Base-by-base conservation (phyloP, 768 basidiomycete genomes). In the Brasilioporus rufonigricans region DNA sequence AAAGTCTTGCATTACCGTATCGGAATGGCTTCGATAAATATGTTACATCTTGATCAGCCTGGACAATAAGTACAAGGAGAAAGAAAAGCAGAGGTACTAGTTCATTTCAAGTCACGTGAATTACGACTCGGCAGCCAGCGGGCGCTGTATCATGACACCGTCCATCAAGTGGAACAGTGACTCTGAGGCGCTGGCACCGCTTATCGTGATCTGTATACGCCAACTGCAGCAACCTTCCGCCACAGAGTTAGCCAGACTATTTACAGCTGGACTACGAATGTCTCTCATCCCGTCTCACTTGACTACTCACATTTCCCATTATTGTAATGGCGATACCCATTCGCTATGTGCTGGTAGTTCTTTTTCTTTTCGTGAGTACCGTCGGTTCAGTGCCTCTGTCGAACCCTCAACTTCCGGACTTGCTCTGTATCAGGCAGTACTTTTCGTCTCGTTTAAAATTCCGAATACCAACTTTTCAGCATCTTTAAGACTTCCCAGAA, bases 341-440 rank as follows among this genome's bases (percentile, higher is more conserved):
- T 51, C 67, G 67, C 19, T 44, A 67, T 61, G 56, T 61, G 32
- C 26, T 58, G 18, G 19, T 59, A 43, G 61, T 55, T 23, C 18
- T 50, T 16, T 38, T 48, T 46, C 23, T 68, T 36, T 14, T 69
- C 5, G 67, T 68, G 57, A 61, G 67, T 58, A 38, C 19, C 27
- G 11, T 18, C 2, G 32, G 16, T 10, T 23, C n/a, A 19, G 12
- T 3, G 6, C 0, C 5, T 19, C 19, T 32, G 5, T 16, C 21
- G 11, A 27, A 11, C 21, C 23, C 43, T 52, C 26, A 50, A 39
- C 32, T 4, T 36, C 24, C 13, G 3, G 10, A 4, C 16, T 3
- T 46, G 13, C 39, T 16, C 4, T 9, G 4, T 7, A 24, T 18
- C 43, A 68, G 67, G 50, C 36, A 24, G n/a, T 54, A 23, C 47